These are phyloP conservation scores for Kodamaea leandrae DNA, from an alignment of 805 yeast genomes.

Conservation along the genomic window DNA sequence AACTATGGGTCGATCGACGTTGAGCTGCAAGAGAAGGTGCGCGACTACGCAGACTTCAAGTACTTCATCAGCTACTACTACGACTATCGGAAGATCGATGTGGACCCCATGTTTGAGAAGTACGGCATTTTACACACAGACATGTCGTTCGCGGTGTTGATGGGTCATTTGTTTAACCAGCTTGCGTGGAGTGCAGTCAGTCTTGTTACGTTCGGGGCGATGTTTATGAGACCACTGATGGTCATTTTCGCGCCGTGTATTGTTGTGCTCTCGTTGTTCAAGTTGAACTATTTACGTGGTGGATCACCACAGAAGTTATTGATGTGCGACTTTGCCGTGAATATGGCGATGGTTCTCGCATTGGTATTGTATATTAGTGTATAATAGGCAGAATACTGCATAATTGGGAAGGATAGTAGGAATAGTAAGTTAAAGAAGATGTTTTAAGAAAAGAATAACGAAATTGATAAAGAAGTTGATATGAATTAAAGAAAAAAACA, in stretches of 20 bases:
- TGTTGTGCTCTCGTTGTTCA: constrained; percentile 19
- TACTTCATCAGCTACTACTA: constrained; percentile 20
- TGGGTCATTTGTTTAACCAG: constrained; percentile 12
- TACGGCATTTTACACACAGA: constrained; percentile 20
- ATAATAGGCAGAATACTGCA: constrained; percentile 1
- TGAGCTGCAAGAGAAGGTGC: constrained; percentile 4
- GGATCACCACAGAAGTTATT: constrained; percentile 6
- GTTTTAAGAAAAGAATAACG: no score
- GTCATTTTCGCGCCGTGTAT: constrained; percentile 1
- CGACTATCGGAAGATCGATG: constrained; percentile 19
- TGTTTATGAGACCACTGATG: constrained; percentile 5
- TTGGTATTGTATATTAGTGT: constrained; percentile 5
- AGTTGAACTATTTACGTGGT: constrained; percentile 19
- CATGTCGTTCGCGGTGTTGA: constrained; percentile 12
- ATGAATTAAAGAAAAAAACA: no score
- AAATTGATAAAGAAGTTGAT: no score
- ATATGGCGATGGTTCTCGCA: neutral
- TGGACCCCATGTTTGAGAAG: constrained; percentile 26
- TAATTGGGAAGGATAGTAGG: no score
- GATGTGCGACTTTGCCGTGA: constrained; percentile 1
- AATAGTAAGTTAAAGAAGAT: no score
- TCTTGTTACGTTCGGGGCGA: constrained; percentile 6
- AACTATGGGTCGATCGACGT: constrained; percentile 11
- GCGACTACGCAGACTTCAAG: constrained; percentile 12
- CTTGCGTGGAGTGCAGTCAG: constrained; percentile 19